Evolutionary conservation across 2,329 filamentous ascomycete species (phyloP).

Genomic region (Waltergamsia citrina): DNA sequence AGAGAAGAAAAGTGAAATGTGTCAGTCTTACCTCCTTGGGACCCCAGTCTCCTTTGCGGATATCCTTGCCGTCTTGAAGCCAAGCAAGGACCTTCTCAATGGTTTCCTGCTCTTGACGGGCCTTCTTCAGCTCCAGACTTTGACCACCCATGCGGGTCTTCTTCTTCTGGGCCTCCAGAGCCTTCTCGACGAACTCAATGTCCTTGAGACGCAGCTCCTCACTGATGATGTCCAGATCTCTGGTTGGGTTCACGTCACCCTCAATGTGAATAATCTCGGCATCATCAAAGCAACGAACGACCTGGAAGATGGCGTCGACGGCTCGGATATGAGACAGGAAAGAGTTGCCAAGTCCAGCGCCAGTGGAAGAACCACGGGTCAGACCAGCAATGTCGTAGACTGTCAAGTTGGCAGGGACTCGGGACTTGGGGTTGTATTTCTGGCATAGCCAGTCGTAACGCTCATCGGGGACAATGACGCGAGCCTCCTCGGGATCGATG

Average conservation of each 20-base stretch:
- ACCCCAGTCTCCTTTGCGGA: conserved; percentile 80
- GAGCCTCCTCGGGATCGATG: conserved; percentile 96
- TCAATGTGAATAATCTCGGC: conserved; percentile 99
- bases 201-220: conserved; percentile 97
- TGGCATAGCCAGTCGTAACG: conserved; percentile 92
- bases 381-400: conserved; percentile 98
- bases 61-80: conserved; percentile 83
- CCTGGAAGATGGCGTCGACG: conserved; percentile 96
- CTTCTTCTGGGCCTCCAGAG: conserved; percentile 84
- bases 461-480: conserved; percentile 92
- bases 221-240: conserved; percentile 93
- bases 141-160: conserved; percentile 92
- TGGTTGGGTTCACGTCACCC: conserved; percentile 90
- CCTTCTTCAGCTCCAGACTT: conserved; percentile 94
- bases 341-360: conserved; percentile 92
- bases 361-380: conserved; percentile 90
- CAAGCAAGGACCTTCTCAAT: conserved; percentile 82
- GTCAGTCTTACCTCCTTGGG: conserved; percentile 93
- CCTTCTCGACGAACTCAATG: conserved; percentile 97
- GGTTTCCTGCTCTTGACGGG: conserved; percentile 86
- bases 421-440: conserved; percentile 96
- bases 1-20: conserved; percentile 11
- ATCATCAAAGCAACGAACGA: conserved; percentile 95
- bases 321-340: conserved; percentile 98
- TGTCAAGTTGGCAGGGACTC: conserved; percentile 94